A percentile compares a stretch with the other conserved stretches of the same genome.
phyloP scores from a whole-genome alignment of 2,329 filamentous ascomycete species.

The Fusarium zealandicum region DNA sequence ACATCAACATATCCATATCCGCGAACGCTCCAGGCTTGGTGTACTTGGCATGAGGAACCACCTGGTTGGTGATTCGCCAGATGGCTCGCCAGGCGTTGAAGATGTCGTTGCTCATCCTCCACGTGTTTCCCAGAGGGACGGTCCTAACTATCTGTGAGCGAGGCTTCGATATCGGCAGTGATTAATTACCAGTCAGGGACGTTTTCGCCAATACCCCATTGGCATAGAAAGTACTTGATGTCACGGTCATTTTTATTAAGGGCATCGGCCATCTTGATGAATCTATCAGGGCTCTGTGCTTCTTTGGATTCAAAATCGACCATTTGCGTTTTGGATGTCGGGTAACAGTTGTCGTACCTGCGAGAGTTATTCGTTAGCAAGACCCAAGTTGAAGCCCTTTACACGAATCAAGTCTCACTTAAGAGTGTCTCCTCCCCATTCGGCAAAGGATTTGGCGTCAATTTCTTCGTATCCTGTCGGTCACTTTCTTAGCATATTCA shows the following conservation, averaged over 20 bases:
- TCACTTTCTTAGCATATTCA: background rate
- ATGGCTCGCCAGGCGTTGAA: conserved; percentile 59
- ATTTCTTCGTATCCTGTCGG: conserved; percentile 50
- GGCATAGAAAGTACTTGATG: conserved; percentile 59
- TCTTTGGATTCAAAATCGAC: conserved; percentile 51
- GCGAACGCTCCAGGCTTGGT: conserved; percentile 57
- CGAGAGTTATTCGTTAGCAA: background rate
- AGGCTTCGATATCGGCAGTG: accelerated
- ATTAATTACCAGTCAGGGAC: conserved; percentile 51
- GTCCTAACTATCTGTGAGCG: conserved; percentile 42
- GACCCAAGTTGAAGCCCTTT: accelerated
- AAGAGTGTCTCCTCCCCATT: conserved; percentile 57
- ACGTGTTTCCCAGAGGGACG: conserved; percentile 54
- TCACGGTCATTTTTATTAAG: conserved; percentile 50
- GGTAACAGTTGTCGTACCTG: conserved; percentile 59
- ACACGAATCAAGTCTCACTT: conserved; percentile 50
- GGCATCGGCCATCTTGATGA: conserved; percentile 55
- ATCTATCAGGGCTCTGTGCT: conserved; percentile 50
- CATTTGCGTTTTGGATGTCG: conserved; percentile 51
- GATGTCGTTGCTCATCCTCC: conserved; percentile 63
- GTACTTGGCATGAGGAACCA: conserved; percentile 54
- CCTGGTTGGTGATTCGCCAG: conserved; percentile 60
- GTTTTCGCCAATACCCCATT: conserved; percentile 60
- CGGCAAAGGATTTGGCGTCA: conserved; percentile 51
- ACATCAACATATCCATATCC: conserved; percentile 62